Conservation (phyloP, 345 rosid species). For the Brassica carinata region DNA sequence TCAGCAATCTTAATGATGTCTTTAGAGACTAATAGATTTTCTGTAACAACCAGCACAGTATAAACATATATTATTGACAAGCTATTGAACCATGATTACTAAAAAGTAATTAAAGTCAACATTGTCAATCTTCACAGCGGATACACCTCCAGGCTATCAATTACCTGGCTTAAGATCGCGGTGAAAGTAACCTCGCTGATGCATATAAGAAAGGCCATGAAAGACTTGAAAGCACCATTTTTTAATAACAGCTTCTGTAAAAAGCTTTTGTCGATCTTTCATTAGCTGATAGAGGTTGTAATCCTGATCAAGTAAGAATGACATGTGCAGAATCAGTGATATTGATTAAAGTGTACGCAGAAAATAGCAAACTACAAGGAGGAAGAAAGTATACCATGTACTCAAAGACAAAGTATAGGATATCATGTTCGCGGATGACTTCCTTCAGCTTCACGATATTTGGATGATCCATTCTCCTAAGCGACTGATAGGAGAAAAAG, state of each 20-base stretch:
- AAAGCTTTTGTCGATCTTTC: constrained; percentile 75
- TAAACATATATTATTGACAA: constrained; percentile 3
- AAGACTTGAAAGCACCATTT: constrained; percentile 98
- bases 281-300: constrained; percentile 92
- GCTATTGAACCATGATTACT: not conserved
- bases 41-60: constrained; percentile 46
- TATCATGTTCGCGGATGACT: constrained; percentile 89
- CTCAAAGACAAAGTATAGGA: constrained; percentile 89
- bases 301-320: constrained; percentile 54
- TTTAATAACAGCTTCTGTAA: constrained; percentile 74
- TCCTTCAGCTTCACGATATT: constrained; percentile 96
- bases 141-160: constrained; percentile 21
- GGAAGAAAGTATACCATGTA: constrained; percentile 68
- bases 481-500: constrained; percentile 51
- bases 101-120: not conserved
- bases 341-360: not conserved
- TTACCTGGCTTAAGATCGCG: constrained; percentile 99
- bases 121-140: not conserved
- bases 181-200: constrained; percentile 93
- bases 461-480: constrained; percentile 88
- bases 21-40: constrained; percentile 84
- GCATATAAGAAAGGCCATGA: constrained; percentile 93
- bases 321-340: constrained; percentile 12
- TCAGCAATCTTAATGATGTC: constrained; percentile 86
- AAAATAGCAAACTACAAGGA: constrained; percentile 10